Base-by-base conservation (phyloP, 164 flowering plant genomes). In the Vitis vinifera region DNA sequence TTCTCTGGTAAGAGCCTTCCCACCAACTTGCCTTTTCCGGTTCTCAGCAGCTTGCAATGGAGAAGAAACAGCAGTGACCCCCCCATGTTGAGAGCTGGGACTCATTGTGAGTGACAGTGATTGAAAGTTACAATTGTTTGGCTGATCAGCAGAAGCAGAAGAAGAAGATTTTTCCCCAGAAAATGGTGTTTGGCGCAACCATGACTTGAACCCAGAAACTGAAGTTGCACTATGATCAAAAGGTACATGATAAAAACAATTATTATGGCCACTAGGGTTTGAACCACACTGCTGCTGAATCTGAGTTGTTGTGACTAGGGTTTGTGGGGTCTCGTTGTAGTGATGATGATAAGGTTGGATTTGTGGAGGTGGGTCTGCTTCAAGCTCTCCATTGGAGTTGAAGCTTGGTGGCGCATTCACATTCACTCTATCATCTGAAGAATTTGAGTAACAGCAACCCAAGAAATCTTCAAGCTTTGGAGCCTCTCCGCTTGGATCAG, bases 391-490 rank as follows among this genome's bases (percentile, higher is more conserved):
- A 8, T 55, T 71, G 27, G 30, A 13, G 66, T 53, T 69, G 65
- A 66, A 76, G 65, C 70, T 67, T 62, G 90, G 83, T 19, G 86
- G 78, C 8, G 75, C 49, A 69, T 88, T 88, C 37, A 86, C 77
- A 61, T 90, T 88, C 76, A 57, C 17, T 65, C 55, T 52, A n/a
- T 77, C 70, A 47, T 75, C 27, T 4, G 81, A 69, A 10, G 85
- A 69, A 73, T 74, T 82, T n/a, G 91, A 75, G 80, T 86, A 85
- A 57, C 85, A 82, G 23, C 85, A 71, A 2, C 97, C 94, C 47
- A 92, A 56, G 71, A 90, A 88, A 71, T 90, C 93, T 71, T 90
- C 97, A 60, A 92, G 86, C 77, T 88, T 91, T 64, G 97, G 97
- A 51, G 72, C 75, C 27, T 76, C 88, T 58, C 65, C 75, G 17